A percentile compares a stretch with the other conserved stretches of the same genome.
These are phyloP conservation scores for Arthromyces matolae DNA, from an alignment of 768 basidiomycete genomes.

Conservation along the genomic window DNA sequence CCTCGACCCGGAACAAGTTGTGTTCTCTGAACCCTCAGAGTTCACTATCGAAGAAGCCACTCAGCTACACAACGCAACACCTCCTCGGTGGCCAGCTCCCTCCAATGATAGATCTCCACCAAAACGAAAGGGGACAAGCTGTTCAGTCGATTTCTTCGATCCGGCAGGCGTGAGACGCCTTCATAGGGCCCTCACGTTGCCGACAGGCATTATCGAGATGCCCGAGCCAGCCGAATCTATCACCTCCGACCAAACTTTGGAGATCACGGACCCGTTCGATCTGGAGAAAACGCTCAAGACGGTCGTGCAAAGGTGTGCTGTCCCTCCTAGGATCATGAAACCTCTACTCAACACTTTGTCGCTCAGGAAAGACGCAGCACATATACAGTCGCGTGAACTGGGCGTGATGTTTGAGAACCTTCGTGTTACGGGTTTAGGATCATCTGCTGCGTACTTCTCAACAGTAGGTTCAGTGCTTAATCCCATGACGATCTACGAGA, in stretches of 20 bases:
- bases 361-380: slow-evolving; percentile 9
- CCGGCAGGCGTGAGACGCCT: slow-evolving; percentile 43
- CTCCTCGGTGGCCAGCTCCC: too few relatives aligned
- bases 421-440: slow-evolving; percentile 55
- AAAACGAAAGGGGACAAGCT: slow-evolving; percentile 9
- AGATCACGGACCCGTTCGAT: slow-evolving; percentile 29
- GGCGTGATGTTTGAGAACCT: slow-evolving; percentile 60
- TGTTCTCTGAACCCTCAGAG: too few relatives aligned
- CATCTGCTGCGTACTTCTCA: slow-evolving; percentile 46
- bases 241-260: slow-evolving; percentile 22
- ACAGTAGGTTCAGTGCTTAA: slow-evolving; percentile 64
- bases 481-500: slow-evolving; percentile 39
- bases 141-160: slow-evolving; percentile 50
- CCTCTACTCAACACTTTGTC: not conserved
- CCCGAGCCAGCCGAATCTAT: slow-evolving; percentile 3
- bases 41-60: too few relatives aligned
- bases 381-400: slow-evolving; percentile 38
- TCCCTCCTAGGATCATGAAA: not conserved
- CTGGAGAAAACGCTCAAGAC: slow-evolving; percentile 31
- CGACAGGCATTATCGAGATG: not conserved
- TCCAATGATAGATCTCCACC: too few relatives aligned
- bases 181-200: slow-evolving; percentile 26
- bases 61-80: too few relatives aligned
- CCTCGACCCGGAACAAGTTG: too few relatives aligned
- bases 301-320: slow-evolving; percentile 29